Evolutionary conservation across 495 filamentous ascomycete genomes (phyloP).

Genomic region (Penicillium samsonianum): DNA sequence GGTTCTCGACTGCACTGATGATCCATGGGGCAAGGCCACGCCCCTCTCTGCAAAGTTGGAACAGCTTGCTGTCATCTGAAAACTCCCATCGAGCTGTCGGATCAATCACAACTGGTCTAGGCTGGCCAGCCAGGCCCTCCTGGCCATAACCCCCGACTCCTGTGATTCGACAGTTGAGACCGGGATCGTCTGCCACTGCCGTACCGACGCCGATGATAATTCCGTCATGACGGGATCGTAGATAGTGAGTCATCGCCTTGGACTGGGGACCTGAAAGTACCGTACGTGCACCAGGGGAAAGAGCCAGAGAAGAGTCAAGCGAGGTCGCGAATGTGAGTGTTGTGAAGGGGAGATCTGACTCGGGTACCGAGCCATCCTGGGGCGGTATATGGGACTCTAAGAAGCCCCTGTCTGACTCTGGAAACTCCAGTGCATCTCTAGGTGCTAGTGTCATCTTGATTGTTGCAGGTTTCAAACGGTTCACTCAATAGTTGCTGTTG

Average conservation of each 20-base stretch:
- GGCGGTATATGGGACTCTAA: conserved; percentile 49
- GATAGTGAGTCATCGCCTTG: conserved; percentile 90
- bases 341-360: conserved; percentile 42
- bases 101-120: conserved; percentile 79
- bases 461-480: background rate
- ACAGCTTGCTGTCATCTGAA: conserved; percentile 58
- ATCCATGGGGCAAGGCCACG: conserved; percentile 71
- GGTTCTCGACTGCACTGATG: conserved; percentile 45
- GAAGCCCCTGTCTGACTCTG: conserved; percentile 38
- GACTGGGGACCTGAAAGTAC: conserved; percentile 75
- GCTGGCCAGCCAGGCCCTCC: conserved; percentile 55
- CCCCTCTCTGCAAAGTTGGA: conserved; percentile 60
- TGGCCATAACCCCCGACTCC: conserved; percentile 54
- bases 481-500: background rate
- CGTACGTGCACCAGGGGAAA: conserved; percentile 74
- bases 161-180: conserved; percentile 72
- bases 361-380: conserved; percentile 18
- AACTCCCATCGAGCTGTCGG: conserved; percentile 68
- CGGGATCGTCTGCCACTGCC: conserved; percentile 79
- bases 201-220: conserved; percentile 89
- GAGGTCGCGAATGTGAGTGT: conserved; percentile 93
- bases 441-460: conserved; percentile 15
- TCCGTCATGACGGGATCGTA: conserved; percentile 78
- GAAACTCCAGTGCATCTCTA: conserved; percentile 41
- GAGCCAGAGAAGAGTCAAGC: conserved; percentile 73